phyloP scores from a whole-genome alignment of 148 eudicot species.

The Chenopodium album region DNA sequence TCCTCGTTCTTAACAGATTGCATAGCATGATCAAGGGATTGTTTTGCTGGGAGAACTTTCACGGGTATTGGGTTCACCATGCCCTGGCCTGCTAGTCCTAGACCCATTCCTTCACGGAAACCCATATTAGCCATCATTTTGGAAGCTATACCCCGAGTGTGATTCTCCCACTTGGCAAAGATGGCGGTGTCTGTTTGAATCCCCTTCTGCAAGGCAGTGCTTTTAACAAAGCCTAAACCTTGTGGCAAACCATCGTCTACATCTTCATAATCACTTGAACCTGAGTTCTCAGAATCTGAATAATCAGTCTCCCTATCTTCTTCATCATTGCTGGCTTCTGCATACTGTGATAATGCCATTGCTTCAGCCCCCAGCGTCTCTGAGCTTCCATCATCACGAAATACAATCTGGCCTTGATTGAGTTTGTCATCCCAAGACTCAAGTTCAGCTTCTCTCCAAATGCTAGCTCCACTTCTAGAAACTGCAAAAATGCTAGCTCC shows the following conservation, averaged over 20 bases:
- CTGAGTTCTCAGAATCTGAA: constrained; percentile 49
- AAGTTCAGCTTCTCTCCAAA: constrained; percentile 93
- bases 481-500: constrained; percentile 77
- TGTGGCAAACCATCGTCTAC: constrained; percentile 53
- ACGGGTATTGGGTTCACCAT: constrained; percentile 74
- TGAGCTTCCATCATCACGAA: constrained; percentile 63
- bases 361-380: constrained; percentile 55
- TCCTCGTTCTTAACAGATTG: constrained; percentile 31
- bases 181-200: constrained; percentile 85
- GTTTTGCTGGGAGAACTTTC: constrained; percentile 77
- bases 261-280: constrained; percentile 58
- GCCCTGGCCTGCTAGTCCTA: constrained; percentile 84
- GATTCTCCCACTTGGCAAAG: constrained; percentile 97
- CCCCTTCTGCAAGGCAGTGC: constrained; percentile 61
- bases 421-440: constrained; percentile 74
- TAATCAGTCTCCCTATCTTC: constrained; percentile 49
- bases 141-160: constrained; percentile 94
- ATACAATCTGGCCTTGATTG: constrained; percentile 50
- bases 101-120: constrained; percentile 93
- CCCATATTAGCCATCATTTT: constrained; percentile 99
- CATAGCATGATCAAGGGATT: constrained; percentile 83
- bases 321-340: constrained; percentile 54
- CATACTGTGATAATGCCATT: constrained; percentile 63
- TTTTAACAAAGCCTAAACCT: constrained; percentile 71
- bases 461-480: constrained; percentile 46